These are phyloP conservation scores for Penicillium silybi DNA, from an alignment of 495 filamentous ascomycete species.

Conservation along the genomic window DNA sequence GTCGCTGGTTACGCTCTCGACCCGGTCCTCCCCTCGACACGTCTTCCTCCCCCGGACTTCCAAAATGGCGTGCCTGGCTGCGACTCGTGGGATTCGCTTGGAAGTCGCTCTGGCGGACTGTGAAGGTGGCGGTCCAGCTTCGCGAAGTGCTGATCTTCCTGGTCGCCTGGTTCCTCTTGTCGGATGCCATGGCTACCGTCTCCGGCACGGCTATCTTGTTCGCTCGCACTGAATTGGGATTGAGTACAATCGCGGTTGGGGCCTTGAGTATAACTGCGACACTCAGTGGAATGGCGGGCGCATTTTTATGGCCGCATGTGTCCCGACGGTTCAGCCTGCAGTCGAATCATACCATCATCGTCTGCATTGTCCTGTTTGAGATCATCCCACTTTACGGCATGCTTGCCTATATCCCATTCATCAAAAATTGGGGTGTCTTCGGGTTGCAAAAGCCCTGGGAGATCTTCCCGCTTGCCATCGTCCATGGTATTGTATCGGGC, in stretches of 20 bases:
- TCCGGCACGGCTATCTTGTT: constrained; percentile 90
- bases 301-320: constrained; percentile 76
- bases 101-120: constrained; percentile 71
- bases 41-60: constrained; percentile 8
- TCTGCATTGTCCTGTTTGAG: constrained; percentile 79
- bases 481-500: constrained; percentile 84
- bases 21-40: constrained; percentile 68
- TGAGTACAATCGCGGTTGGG: constrained; percentile 71
- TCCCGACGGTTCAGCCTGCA: constrained; percentile 57
- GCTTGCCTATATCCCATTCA: constrained; percentile 74
- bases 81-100: constrained; percentile 70
- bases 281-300: constrained; percentile 71
- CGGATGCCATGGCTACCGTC: constrained; percentile 84
- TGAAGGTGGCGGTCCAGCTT: constrained; percentile 68
- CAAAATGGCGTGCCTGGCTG: constrained; percentile 32
- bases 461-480: constrained; percentile 79
- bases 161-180: constrained; percentile 82
- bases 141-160: constrained; percentile 81
- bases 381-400: constrained; percentile 84
- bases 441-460: constrained; percentile 87
- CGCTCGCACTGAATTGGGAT: constrained; percentile 78
- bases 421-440: constrained; percentile 66
- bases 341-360: constrained; percentile 76
- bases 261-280: constrained; percentile 83
- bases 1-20: constrained; percentile 77